Evolutionary conservation across 805 yeast genomes (phyloP), one percentile per base, ranked within the genome.

Genomic region (Lipomyces japonicus): DNA sequence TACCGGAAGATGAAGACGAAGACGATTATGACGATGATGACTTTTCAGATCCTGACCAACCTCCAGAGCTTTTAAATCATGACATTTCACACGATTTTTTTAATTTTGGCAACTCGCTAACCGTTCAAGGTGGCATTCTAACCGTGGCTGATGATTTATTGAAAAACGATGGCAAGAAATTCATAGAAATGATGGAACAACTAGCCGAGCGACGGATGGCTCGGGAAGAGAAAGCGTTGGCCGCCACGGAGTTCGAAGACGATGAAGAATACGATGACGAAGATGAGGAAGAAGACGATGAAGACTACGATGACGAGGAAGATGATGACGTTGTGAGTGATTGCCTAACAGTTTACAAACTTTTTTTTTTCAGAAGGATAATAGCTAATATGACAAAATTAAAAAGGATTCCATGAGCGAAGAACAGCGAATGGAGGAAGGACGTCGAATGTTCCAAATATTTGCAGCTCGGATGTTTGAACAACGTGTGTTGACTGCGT

Each of bases 101-200:
- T 52, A 57, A 59, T 44, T 64, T 65, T 48, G 65, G 67, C 28
- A 57, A 49, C 50, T 51, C 63, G 43, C 55, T 68, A 22, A 58
- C 68, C 25, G 62, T 68, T 21, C 65, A 63, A 34, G 70, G 70
- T 32, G 80, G 79, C 12, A 70, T 78, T 50, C 67, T 76, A 56
- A 72, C 82, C 2, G 77, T 89, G 38, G 93, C 95, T 0, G 95
- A 87, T 58, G 95, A 87, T 61, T 66, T 89, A 24, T 73, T 87
- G 59, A 79, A 78, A 58, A 82, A 82, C 62, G 86, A 84, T 55
- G 95, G 95, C n/a, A 76, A 77, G 55, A 78, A 81, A 37, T 86
- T 88, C 56, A 75, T 87, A 28, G 82, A 82, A 56, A 82, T 86
- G 75, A 82, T 89, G 79, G 95, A 87, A 65, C 76, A 80, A 46